Conservation (phyloP, 352 stramenopile genomes). For the Albugo candida region DNA sequence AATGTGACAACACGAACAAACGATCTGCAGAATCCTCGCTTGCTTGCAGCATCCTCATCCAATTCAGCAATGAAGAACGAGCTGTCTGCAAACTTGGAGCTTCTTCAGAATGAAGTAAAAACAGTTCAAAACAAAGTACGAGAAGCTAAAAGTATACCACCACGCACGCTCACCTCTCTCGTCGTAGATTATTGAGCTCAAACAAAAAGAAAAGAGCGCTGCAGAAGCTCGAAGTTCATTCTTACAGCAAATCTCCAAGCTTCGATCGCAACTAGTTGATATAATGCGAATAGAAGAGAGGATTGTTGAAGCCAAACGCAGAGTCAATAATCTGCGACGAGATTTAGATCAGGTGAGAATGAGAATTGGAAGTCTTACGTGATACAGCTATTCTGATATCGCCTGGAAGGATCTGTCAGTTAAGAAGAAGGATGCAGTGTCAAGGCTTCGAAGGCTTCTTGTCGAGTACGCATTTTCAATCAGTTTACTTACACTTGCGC, state of each 20-base stretch:
- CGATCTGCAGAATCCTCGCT: conserved; percentile 41
- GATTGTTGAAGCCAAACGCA: conserved; percentile 45
- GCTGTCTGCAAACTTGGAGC: conserved; percentile 29
- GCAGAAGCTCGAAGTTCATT: conserved; percentile 33
- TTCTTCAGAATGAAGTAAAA: conserved; percentile 15
- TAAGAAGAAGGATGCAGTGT: conserved; percentile 26
- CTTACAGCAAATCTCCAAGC: conserved; percentile 39
- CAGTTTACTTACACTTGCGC: neutral
- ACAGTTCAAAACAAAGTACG: conserved; percentile 35
- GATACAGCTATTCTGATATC: neutral
- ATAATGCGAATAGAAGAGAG: conserved; percentile 59
- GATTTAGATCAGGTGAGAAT: conserved; percentile 35
- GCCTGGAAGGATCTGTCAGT: conserved; percentile 36
- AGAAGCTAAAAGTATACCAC: neutral
- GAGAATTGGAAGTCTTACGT: neutral
- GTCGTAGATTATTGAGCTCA: conserved; percentile 29
- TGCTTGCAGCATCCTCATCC: conserved; percentile 50
- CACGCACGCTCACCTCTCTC: neutral
- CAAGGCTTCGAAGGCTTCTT: conserved; percentile 57
- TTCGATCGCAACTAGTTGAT: conserved; percentile 39
- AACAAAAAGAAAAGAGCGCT: conserved; percentile 40
- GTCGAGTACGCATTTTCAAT: conserved; percentile 1
- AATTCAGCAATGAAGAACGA: conserved; percentile 56
- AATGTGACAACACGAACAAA: conserved; percentile 76
- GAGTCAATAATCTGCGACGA: conserved; percentile 42